Evolutionary conservation across 78 protist genomes (phyloP).

Genomic region (Cavenderia fasciculata): DNA sequence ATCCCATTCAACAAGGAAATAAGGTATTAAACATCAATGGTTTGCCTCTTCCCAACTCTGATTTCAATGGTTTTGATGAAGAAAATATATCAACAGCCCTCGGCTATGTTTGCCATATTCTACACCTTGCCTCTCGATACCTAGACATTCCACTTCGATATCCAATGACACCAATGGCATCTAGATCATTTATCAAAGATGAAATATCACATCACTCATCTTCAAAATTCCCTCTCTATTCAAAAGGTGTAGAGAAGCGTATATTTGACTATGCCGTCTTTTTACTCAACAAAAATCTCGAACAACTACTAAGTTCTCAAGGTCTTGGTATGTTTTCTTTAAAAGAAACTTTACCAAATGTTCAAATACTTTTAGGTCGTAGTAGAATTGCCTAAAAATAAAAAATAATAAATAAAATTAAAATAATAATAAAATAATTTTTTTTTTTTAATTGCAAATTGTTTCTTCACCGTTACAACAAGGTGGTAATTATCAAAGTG

Average conservation of each 20-base stretch:
- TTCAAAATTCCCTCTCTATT: conserved; percentile 71
- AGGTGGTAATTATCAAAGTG: no score
- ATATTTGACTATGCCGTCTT: conserved; percentile 82
- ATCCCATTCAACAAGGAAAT: conserved; percentile 44
- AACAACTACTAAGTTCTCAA: conserved; percentile 70
- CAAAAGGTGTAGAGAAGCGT: conserved; percentile 58
- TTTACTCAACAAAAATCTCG: conserved; percentile 74
- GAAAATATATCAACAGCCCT: conserved; percentile 79
- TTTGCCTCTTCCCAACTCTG: conserved; percentile 79
- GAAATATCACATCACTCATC: conserved; percentile 66
- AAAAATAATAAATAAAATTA: no score
- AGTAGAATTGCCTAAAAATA: conserved; percentile 25
- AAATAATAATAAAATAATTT: no score
- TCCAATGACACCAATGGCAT: conserved; percentile 83
- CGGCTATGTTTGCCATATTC: conserved; percentile 78
- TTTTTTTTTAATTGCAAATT: no score
- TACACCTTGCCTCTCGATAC: conserved; percentile 49
- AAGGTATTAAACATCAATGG: conserved; percentile 34
- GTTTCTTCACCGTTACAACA: no score
- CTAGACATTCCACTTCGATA: conserved; percentile 76
- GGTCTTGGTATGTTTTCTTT: conserved; percentile 52
- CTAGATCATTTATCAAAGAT: conserved; percentile 75
- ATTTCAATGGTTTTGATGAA: conserved; percentile 78
- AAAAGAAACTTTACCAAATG: conserved; percentile 80
- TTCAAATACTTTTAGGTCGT: conserved; percentile 58